phyloP scores from a whole-genome alignment of 2,329 filamentous ascomycete species.

The Trichocomaceae sp. region DNA sequence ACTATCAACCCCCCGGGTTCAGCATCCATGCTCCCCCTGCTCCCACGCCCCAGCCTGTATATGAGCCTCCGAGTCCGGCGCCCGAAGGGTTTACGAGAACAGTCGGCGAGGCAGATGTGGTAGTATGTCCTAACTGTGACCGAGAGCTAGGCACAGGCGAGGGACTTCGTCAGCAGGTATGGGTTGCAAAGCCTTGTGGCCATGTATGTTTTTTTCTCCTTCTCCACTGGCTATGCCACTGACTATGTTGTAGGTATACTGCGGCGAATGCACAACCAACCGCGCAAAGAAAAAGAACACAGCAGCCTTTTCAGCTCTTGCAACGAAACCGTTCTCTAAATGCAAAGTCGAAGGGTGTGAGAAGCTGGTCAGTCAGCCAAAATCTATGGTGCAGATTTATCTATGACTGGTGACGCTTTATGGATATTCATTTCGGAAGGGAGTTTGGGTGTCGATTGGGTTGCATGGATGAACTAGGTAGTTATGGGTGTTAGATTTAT shows the following conservation, averaged over 20 bases:
- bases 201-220: conserved; percentile 58
- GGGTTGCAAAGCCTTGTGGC: conserved; percentile 84
- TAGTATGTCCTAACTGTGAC: conserved; percentile 81
- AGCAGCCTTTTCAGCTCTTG: conserved; percentile 18
- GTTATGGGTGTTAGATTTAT: not conserved
- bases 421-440: conserved; percentile 2
- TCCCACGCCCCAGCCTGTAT: conserved; percentile 22
- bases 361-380: conserved; percentile 32
- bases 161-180: conserved; percentile 72
- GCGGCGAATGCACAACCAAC: conserved; percentile 41
- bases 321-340: conserved; percentile 36
- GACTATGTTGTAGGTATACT: conserved; percentile 37
- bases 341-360: conserved; percentile 40
- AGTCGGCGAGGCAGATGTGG: conserved; percentile 62
- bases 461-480: not conserved
- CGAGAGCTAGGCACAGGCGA: conserved; percentile 73
- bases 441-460: conserved; percentile 1
- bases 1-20: conserved; percentile 32
- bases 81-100: conserved; percentile 74
- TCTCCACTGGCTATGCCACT: not conserved
- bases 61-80: conserved; percentile 60
- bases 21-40: conserved; percentile 23
- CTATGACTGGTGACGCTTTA: conserved; percentile 26
- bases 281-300: conserved; percentile 32
- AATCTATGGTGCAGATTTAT: conserved; percentile 43